These are phyloP conservation scores for Tagetes patula DNA, from an alignment of 129 eudicot genomes.

Conservation along the genomic window DNA sequence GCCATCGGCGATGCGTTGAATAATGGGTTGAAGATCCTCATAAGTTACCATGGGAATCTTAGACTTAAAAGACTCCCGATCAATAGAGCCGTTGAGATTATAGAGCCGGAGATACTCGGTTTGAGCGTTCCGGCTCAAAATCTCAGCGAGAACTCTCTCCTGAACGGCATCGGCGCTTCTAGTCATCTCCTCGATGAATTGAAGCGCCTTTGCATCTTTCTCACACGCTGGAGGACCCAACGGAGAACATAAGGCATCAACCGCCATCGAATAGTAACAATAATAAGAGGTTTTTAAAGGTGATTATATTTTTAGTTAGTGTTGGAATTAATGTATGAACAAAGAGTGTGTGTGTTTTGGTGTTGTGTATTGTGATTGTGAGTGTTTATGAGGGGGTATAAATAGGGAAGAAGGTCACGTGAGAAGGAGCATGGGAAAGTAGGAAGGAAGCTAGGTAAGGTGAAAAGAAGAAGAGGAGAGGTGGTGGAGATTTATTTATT, in stretches of 20 bases:
- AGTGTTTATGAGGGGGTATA: slow-evolving; percentile 23
- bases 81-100: slow-evolving; percentile 59
- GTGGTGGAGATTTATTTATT: slow-evolving; percentile 20
- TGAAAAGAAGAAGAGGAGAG: slow-evolving; percentile 23
- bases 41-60: slow-evolving; percentile 72
- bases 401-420: slow-evolving; percentile 40
- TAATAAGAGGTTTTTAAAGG: background rate
- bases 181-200: slow-evolving; percentile 89
- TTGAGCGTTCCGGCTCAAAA: slow-evolving; percentile 60
- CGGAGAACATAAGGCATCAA: slow-evolving; percentile 77
- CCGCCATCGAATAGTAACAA: slow-evolving; percentile 51
- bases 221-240: slow-evolving; percentile 81
- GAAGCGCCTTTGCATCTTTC: slow-evolving; percentile 85
- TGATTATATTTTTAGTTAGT: too few relatives aligned
- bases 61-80: slow-evolving; percentile 64
- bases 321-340: too few relatives aligned
- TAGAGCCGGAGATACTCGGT: slow-evolving; percentile 64
- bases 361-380: background rate
- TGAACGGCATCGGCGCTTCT: slow-evolving; percentile 77
- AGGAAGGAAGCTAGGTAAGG: slow-evolving; percentile 40
- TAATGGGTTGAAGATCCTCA: slow-evolving; percentile 89
- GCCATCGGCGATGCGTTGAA: slow-evolving; percentile 81
- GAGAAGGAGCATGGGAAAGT: slow-evolving; percentile 44
- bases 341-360: too few relatives aligned
- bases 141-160: slow-evolving; percentile 64